Evolutionary conservation across 2,329 filamentous ascomycete genomes (phyloP), one percentile per base, ranked within the genome.

Genomic region (Botrytis byssoidea): DNA sequence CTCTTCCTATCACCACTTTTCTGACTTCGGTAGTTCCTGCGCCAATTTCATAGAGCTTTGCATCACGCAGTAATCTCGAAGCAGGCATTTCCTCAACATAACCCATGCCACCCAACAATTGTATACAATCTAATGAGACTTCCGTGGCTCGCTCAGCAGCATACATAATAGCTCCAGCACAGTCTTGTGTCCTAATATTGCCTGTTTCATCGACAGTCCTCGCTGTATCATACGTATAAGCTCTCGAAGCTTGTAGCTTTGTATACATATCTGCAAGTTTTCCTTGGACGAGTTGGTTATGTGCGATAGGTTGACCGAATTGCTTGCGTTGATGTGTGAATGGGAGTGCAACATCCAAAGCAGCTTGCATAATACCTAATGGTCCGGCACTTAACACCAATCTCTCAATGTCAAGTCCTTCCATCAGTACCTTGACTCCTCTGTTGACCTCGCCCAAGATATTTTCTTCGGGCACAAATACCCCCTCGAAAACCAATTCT

Each of bases 231-330:
- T 97, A 97, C 0, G 95, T 98, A 83, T 97, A 98, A 3, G 94
- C 88, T n/a, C 90, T 86, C 25, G 92, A 91, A 18, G 93, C 94
- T 79, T 93, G 91, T 74, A 96, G 88, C 83, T 97, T 97, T 66
- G 94, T 98, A 84, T 98, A 97, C 95, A 99, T 98, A 82, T 98
- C 95, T 73, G 96, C 94, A 64, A 98, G 87, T 81, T 95, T 95
- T 73, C 93, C 95, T 83, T 98, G 96, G 35, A 98, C 88, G 76
- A 98, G 87, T 83, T 99, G 96, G 83, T 97, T 97, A 78, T 96
- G 92, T 0, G 93, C 95, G 76, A 98, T 93, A 2, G 95, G 95
- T 12, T 83, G 85, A 72, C 91, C 92, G 81, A 99, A 99, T 83
- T 99, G 96, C 83, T 92, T 93, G 73, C 96, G 89, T 78, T 92